Evolutionary conservation across 83 land plant species (phyloP).

Genomic region (Picea mariana): DNA sequence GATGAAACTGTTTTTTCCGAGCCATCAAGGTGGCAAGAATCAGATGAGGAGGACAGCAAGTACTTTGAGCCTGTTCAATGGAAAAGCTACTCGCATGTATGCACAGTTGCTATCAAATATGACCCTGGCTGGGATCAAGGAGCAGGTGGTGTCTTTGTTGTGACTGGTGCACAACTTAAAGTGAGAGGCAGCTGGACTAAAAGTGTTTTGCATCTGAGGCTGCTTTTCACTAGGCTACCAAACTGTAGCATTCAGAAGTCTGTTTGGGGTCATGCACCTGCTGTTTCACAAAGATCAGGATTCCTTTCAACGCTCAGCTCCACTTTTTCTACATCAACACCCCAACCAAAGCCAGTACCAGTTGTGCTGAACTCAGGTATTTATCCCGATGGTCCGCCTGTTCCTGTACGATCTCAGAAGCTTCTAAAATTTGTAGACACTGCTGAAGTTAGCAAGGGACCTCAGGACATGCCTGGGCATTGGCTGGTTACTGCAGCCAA

Average conservation of each 20-base stretch:
- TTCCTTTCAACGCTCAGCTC: slow-evolving; percentile 59
- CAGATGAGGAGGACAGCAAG: slow-evolving; percentile 61
- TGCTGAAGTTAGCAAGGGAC: slow-evolving; percentile 71
- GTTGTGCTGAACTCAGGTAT: slow-evolving; percentile 72
- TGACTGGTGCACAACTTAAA: slow-evolving; percentile 89
- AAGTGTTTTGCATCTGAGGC: slow-evolving; percentile 68
- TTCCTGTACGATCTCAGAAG: slow-evolving; percentile 58
- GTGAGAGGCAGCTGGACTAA: slow-evolving; percentile 66
- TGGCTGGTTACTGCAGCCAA: slow-evolving; percentile 83
- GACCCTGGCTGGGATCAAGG: slow-evolving; percentile 55
- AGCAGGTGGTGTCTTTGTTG: slow-evolving; percentile 61
- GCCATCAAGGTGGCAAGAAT: slow-evolving; percentile 65
- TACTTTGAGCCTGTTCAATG: slow-evolving; percentile 79
- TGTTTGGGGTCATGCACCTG: slow-evolving; percentile 75
- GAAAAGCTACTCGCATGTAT: slow-evolving; percentile 67
- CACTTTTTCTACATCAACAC: slow-evolving; percentile 42
- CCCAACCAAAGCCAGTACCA: slow-evolving; percentile 30
- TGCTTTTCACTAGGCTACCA: slow-evolving; percentile 70
- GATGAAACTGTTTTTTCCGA: slow-evolving; percentile 19
- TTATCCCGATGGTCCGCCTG: slow-evolving; percentile 86
- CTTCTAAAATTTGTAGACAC: slow-evolving; percentile 77
- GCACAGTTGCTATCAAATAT: slow-evolving; percentile 69
- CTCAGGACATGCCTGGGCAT: slow-evolving; percentile 83
- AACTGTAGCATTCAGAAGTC: slow-evolving; percentile 62
- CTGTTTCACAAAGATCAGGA: slow-evolving; percentile 62